A percentile compares a stretch with the other conserved stretches of the same genome.
phyloP scores from a whole-genome alignment of 352 stramenopile genomes.

The Globisporangium irregulare region DNA sequence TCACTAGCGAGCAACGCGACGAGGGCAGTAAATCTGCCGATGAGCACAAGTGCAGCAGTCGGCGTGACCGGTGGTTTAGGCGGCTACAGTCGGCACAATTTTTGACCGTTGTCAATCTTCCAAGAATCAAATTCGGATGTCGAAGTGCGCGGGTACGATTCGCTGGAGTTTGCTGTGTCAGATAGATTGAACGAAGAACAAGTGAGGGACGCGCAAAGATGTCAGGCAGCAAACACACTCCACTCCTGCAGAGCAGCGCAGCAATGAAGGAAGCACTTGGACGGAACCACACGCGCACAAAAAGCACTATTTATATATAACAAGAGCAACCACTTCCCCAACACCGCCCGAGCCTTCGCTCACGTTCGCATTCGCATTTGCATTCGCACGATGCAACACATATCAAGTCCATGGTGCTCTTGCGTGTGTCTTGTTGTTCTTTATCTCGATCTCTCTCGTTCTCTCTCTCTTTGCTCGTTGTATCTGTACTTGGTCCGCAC shows the following conservation, averaged over 20 bases:
- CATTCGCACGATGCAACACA: neutral
- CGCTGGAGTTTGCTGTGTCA: constrained; percentile 6
- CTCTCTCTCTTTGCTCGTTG: constrained; percentile 1
- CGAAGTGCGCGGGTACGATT: neutral
- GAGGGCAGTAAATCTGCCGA: constrained; percentile 22
- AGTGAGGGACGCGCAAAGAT: neutral
- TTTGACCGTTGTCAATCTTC: constrained; percentile 30
- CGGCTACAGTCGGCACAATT: constrained; percentile 80
- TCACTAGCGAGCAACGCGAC: constrained; percentile 15
- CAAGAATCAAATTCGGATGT: constrained; percentile 2
- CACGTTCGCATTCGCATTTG: neutral
- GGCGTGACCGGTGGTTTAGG: constrained; percentile 43
- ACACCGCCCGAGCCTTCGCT: neutral
- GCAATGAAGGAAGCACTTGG: constrained; percentile 3
- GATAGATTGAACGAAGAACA: neutral
- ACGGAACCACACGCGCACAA: constrained; percentile 16
- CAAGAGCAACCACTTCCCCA: constrained; percentile 11
- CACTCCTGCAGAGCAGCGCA: neutral
- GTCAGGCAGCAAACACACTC: neutral
- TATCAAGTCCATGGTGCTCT: neutral
- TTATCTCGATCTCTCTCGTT: neutral
- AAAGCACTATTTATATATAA: constrained; percentile 57
- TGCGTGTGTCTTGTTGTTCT: constrained; percentile 1
- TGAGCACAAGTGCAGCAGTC: constrained; percentile 46
- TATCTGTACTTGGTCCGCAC: neutral